Evolutionary conservation across 2,329 filamentous ascomycete species (phyloP).

Genomic region (Exophiala dermatitidis): DNA sequence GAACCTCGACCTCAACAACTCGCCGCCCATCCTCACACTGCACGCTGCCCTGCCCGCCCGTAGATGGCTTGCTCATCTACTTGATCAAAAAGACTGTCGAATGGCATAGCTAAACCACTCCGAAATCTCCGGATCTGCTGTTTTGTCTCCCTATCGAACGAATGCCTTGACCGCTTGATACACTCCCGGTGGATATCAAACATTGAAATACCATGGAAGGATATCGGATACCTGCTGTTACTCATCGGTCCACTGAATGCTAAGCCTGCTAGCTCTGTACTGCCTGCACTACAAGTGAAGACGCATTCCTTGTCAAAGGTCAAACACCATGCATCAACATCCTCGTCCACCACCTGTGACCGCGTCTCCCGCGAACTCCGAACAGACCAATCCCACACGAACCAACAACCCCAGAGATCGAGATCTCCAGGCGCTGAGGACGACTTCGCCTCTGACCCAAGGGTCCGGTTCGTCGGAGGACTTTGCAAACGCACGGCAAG

Average conservation of each 20-base stretch:
- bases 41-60: background rate
- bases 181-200: background rate
- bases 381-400: conserved; percentile 64
- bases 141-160: background rate
- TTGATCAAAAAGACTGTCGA: conserved; percentile 4
- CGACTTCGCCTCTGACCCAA: conserved; percentile 44
- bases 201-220: conserved; percentile 21
- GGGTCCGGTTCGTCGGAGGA: conserved; percentile 46
- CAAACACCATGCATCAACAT: conserved; percentile 74
- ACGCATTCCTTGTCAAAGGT: background rate
- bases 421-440: conserved; percentile 45
- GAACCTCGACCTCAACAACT: conserved; percentile 16
- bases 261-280: conserved; percentile 13
- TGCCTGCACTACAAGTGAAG: conserved; percentile 4
- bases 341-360: conserved; percentile 66
- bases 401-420: conserved; percentile 69
- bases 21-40: conserved; percentile 10
- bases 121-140: background rate
- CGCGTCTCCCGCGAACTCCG: conserved; percentile 64
- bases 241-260: conserved; percentile 15
- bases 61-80: conserved; percentile 18
- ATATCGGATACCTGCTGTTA: conserved; percentile 18
- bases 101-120: conserved; percentile 1
- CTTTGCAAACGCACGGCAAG: conserved; percentile 37
- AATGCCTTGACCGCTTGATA: conserved; percentile 9